Evolutionary conservation across 1,284 basidiomycete genomes (phyloP), one percentile per base, ranked within the genome.

Genomic region (Ceratobasidium sp.): DNA sequence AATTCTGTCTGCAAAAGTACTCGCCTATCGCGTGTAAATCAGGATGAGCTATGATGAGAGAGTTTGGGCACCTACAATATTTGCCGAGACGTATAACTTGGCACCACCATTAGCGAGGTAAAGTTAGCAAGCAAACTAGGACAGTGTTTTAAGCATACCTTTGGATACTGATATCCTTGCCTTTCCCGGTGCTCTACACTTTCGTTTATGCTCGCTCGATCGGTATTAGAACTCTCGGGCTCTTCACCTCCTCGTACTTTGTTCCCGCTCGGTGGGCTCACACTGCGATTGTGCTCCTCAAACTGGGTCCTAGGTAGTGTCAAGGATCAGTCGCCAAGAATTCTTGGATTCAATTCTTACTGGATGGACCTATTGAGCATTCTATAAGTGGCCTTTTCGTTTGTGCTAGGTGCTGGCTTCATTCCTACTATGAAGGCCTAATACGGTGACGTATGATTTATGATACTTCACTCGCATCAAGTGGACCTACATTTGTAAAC

Each of bases 371-470:
- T n/a, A 26, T 69, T 69, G 3, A 69, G 66, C 4, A 46, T 7
- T 28, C 66, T 26, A 21, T 69, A 69, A 1, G 66, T 69, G 18
- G 26, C 38, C 5, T 35, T 14, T 18, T 50, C 30, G 16, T 18
- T 43, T 9, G 26, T 28, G 26, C 35, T 54, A 8, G 46, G n/a
- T 64, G 35, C 7, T 2, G 32, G 28, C 44, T 2, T 32, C 28
- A 69, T 54, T 13, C 52, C 66, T 4, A n/a, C 41, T 21, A 57
- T 32, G 23, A 69, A 57, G 18, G 66, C 66, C 66, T 69, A 35
- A 16, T 6, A 16, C 38, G 32, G 28, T 11, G 21, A 35, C 9
- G 30, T 35, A 18, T 21, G 11, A 21, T 0, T 32, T n/a, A 35
- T 16, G 28, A 32, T n/a, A 32, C 28, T 2, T 2, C 2, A 7